Evolutionary conservation across 2,329 filamentous ascomycete genomes (phyloP).

Genomic region (Aureobasidium sp.): DNA sequence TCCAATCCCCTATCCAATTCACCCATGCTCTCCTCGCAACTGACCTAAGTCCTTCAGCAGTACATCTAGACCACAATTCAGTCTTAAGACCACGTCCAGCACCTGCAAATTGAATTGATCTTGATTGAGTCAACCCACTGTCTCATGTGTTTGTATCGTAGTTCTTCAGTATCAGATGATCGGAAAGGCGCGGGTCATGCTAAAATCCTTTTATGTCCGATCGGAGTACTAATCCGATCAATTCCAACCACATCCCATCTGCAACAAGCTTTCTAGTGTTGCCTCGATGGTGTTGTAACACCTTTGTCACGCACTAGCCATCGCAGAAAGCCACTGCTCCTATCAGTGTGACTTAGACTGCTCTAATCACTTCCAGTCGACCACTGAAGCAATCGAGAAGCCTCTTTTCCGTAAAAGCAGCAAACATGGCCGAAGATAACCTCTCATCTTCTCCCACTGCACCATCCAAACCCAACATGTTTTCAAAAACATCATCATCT

Average conservation of each 20-base stretch:
- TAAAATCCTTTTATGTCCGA: neutral
- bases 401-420: neutral
- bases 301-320: neutral
- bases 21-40: neutral
- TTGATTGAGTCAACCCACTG: too few species aligned
- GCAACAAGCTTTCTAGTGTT: too few species aligned
- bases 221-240: neutral
- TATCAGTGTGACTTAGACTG: neutral
- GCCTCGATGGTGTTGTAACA: neutral
- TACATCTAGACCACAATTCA: neutral
- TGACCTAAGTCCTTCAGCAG: neutral
- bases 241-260: neutral
- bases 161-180: neutral
- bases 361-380: neutral
- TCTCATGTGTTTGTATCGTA: neutral
- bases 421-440: conserved; percentile 7
- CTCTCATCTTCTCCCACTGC: neutral
- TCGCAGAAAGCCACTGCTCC: neutral
- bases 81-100: neutral
- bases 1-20: neutral
- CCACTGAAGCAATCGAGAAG: neutral
- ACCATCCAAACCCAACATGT: neutral
- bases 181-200: neutral
- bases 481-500: neutral
- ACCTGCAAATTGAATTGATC: neutral